These are phyloP conservation scores for Aphelidium insulamus DNA, from an alignment of 371 early-diverging fungal species.

Conservation along the genomic window DNA sequence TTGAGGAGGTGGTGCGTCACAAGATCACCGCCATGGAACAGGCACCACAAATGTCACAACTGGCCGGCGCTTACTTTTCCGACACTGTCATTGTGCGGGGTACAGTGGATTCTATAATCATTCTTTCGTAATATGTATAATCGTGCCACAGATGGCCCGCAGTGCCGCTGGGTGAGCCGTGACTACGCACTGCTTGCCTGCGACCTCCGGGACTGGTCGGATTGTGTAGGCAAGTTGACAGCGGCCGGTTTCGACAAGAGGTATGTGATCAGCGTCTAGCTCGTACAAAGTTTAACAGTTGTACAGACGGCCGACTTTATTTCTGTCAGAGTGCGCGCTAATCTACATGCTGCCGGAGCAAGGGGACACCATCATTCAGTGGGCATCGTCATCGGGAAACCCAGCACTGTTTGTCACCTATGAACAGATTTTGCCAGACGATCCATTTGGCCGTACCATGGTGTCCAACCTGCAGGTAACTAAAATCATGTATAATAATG, in stretches of 20 bases:
- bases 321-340: slow-evolving; percentile 78
- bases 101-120: slow-evolving; percentile 1
- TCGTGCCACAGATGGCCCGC: slow-evolving; percentile 40
- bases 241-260: slow-evolving; percentile 39
- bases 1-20: slow-evolving; percentile 51
- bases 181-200: slow-evolving; percentile 51
- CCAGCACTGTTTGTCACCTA: slow-evolving; percentile 39
- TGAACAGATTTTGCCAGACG: slow-evolving; percentile 73
- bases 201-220: slow-evolving; percentile 42
- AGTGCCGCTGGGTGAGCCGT: slow-evolving; percentile 30
- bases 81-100: not conserved
- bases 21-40: slow-evolving; percentile 47
- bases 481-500: slow-evolving; percentile 7
- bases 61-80: slow-evolving; percentile 16
- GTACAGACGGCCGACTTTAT: slow-evolving; percentile 48
- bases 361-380: slow-evolving; percentile 37
- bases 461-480: slow-evolving; percentile 43
- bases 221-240: slow-evolving; percentile 27
- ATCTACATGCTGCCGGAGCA: slow-evolving; percentile 50
- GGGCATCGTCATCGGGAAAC: slow-evolving; percentile 27
- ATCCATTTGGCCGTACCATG: slow-evolving; percentile 83
- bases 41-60: slow-evolving; percentile 18
- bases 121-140: not conserved
- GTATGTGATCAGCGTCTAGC: slow-evolving; percentile 8
- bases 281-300: not conserved